phyloP scores from a whole-genome alignment of 2,329 filamentous ascomycete genomes.

The Fusarium sterilihyphosum region DNA sequence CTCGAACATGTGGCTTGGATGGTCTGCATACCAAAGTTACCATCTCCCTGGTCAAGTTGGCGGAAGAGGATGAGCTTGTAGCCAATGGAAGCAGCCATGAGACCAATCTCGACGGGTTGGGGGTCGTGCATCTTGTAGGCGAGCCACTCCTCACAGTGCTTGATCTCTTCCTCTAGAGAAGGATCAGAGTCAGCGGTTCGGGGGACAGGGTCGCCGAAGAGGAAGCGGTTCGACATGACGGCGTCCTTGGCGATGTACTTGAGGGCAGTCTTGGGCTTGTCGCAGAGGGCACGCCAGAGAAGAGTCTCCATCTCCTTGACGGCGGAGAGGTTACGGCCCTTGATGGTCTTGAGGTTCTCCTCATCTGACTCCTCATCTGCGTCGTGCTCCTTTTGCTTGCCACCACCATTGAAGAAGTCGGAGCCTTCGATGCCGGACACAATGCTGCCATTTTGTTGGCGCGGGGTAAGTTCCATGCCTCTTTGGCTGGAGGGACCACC shows the following conservation, averaged over 20 bases:
- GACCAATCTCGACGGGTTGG: conserved; percentile 42
- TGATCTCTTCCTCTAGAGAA: conserved; percentile 41
- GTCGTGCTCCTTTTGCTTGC: conserved; percentile 36
- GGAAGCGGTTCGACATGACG: conserved; percentile 43
- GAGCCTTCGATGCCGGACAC: conserved; percentile 39
- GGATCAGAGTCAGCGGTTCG: conserved; percentile 42
- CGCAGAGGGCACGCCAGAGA: conserved; percentile 44
- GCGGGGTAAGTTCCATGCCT: conserved; percentile 35
- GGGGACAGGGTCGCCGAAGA: conserved; percentile 39
- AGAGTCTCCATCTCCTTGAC: conserved; percentile 45
- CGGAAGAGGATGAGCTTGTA: conserved; percentile 42
- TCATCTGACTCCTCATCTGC: conserved; percentile 40
- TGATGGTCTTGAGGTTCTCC: conserved; percentile 43
- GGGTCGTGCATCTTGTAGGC: conserved; percentile 45
- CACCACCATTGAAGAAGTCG: conserved; percentile 40
- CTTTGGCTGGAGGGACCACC: conserved; percentile 17
- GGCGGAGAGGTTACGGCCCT: conserved; percentile 41
- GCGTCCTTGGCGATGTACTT: conserved; percentile 44
- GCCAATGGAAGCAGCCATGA: conserved; percentile 43
- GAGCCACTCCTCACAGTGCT: conserved; percentile 43
- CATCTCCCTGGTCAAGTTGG: conserved; percentile 37
- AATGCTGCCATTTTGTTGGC: conserved; percentile 19
- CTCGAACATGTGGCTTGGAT: conserved; percentile 42
- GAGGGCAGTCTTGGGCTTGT: conserved; percentile 43
- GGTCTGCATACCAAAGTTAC: conserved; percentile 37